phyloP scores from a whole-genome alignment of 257 asterid genomes.

The Datura wrightii region DNA sequence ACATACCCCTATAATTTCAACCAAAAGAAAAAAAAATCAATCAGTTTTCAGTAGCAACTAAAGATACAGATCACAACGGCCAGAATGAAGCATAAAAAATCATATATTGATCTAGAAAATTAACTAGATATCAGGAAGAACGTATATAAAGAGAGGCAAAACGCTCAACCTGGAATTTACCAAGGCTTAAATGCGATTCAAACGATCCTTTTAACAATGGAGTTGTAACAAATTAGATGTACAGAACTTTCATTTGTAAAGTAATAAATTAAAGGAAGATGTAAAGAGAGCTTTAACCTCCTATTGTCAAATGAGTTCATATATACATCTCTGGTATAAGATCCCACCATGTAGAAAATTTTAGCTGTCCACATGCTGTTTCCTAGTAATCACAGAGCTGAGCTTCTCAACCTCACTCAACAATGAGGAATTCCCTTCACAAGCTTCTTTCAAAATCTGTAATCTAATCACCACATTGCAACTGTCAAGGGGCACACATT shows the following conservation, averaged over 20 bases:
- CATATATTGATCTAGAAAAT: not conserved
- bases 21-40: not conserved
- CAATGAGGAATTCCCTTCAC: slow-evolving; percentile 58
- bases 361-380: slow-evolving; percentile 18
- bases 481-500: slow-evolving; percentile 29
- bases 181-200: not conserved
- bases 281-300: not conserved
- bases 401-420: slow-evolving; percentile 59
- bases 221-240: not conserved
- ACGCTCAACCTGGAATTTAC: not conserved
- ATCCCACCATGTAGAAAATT: not conserved
- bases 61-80: too few relatives aligned
- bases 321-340: slow-evolving; percentile 6
- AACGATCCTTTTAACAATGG: not conserved
- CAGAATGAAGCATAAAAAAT: not conserved
- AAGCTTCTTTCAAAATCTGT: slow-evolving; percentile 60
- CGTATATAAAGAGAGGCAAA: not conserved
- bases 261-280: not conserved
- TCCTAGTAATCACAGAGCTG: slow-evolving; percentile 40
- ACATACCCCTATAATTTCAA: not conserved
- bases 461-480: slow-evolving; percentile 57
- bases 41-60: too few relatives aligned
- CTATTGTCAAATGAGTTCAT: not conserved
- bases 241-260: not conserved
- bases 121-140: not conserved